Percentiles rank a stretch among this genome's conserved stretches.
Evolutionary conservation across 257 asterid species (phyloP).

Genomic region (Forsythia suspensa): DNA sequence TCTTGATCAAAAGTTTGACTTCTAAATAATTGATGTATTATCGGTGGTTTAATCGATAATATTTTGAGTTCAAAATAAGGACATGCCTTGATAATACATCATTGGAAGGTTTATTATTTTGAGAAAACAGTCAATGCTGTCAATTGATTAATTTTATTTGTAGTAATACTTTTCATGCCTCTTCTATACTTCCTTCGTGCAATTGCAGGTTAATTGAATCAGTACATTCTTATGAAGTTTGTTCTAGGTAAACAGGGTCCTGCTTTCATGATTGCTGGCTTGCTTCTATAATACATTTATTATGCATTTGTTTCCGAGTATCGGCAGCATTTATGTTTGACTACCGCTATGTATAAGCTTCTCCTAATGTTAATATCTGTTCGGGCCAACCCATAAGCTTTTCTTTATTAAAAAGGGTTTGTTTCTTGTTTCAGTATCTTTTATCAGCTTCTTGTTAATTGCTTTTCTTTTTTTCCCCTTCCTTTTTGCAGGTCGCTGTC

Average conservation of each 20-base stretch:
- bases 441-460: conserved; percentile 6
- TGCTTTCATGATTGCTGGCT: not conserved
- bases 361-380: not conserved
- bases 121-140: not conserved
- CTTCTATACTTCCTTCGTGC: not conserved
- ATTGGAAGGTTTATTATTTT: not conserved
- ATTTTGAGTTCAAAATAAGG: not conserved
- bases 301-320: not conserved
- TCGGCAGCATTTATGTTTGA: not conserved
- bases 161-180: not conserved
- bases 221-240: not conserved
- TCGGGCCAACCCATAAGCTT: not conserved
- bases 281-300: not conserved
- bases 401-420: not conserved
- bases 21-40: not conserved
- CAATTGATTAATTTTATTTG: not conserved
- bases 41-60: not conserved
- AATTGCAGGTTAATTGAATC: not conserved
- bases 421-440: not conserved
- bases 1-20: not conserved
- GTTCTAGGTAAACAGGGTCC: not conserved
- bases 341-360: not conserved
- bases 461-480: not conserved
- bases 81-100: not conserved
- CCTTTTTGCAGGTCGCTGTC: conserved; percentile 78